These are phyloP conservation scores for Lentinula boryana DNA, from an alignment of 768 basidiomycete species.

Conservation along the genomic window DNA sequence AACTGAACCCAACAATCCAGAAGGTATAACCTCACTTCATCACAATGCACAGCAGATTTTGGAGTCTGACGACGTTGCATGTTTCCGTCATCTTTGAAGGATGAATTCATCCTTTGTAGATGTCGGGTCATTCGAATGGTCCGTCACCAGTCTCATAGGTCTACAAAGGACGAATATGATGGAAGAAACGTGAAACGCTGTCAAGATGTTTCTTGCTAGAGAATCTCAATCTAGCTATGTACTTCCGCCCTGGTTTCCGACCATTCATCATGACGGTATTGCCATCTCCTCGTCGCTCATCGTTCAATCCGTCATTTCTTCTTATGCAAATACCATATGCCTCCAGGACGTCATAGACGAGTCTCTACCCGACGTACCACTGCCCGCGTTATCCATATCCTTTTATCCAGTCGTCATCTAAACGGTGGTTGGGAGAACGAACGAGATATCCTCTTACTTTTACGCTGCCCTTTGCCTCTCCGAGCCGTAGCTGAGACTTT, in stretches of 20 bases:
- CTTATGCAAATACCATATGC: slow-evolving; percentile 12
- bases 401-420: slow-evolving; percentile 10
- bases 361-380: slow-evolving; percentile 1
- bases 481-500: slow-evolving; percentile 10
- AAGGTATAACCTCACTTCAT: slow-evolving; percentile 7
- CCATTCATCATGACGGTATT: slow-evolving; percentile 5
- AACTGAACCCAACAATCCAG: slow-evolving; percentile 1
- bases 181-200: slow-evolving; percentile 14
- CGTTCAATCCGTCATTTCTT: slow-evolving; percentile 8
- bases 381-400: not conserved
- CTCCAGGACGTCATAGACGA: slow-evolving; percentile 17
- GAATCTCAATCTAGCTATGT: not conserved
- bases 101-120: too few species aligned
- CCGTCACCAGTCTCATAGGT: slow-evolving; percentile 10
- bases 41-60: slow-evolving; percentile 10
- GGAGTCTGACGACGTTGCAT: not conserved
- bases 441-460: slow-evolving; percentile 15
- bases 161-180: slow-evolving; percentile 15
- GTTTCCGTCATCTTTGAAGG: too few species aligned
- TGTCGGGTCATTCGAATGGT: slow-evolving; percentile 10
- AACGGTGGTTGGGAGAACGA: slow-evolving; percentile 9
- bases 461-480: slow-evolving; percentile 8
- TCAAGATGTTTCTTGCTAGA: slow-evolving; percentile 7
- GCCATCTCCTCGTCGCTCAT: slow-evolving; percentile 3
- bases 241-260: not conserved